Percentiles rank a stretch among this genome's conserved stretches.
phyloP scores from a whole-genome alignment of 2,329 filamentous ascomycete genomes.

The Pestalotiopsis sp. region DNA sequence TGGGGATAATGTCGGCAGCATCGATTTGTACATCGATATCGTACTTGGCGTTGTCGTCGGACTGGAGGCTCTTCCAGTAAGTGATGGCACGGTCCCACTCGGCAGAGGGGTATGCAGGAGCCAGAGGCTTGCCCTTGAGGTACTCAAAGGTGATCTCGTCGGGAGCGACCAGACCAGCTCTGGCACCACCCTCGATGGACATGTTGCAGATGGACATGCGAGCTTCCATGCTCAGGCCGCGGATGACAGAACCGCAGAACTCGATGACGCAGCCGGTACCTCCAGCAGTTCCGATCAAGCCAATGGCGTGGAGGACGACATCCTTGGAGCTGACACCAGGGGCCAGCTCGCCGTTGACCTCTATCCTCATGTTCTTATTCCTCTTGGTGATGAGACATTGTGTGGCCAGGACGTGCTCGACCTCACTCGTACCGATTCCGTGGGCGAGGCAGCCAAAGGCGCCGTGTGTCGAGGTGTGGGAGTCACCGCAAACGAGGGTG shows the following conservation, averaged over 20 bases:
- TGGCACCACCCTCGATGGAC: slow-evolving; percentile 94
- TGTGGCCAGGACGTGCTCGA: slow-evolving; percentile 96
- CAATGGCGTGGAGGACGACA: slow-evolving; percentile 89
- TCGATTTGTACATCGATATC: slow-evolving; percentile 90
- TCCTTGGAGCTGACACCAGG: slow-evolving; percentile 97
- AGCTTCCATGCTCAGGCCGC: slow-evolving; percentile 89
- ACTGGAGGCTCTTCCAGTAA: slow-evolving; percentile 87
- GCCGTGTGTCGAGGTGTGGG: slow-evolving; percentile 96
- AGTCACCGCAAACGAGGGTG: slow-evolving; percentile 96
- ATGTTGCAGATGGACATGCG: slow-evolving; percentile 99
- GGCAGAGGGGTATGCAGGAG: slow-evolving; percentile 79
- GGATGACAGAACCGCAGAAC: slow-evolving; percentile 94
- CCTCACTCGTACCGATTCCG: slow-evolving; percentile 96
- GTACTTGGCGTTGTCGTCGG: slow-evolving; percentile 86
- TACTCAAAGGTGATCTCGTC: slow-evolving; percentile 95
- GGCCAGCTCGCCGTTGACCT: slow-evolving; percentile 87
- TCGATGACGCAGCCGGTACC: slow-evolving; percentile 95
- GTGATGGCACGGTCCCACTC: slow-evolving; percentile 88
- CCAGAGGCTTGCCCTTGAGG: slow-evolving; percentile 86
- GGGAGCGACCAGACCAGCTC: slow-evolving; percentile 95
- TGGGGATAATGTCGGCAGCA: slow-evolving; percentile 89
- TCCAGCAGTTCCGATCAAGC: slow-evolving; percentile 90
- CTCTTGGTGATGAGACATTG: slow-evolving; percentile 93
- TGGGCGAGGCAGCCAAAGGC: slow-evolving; percentile 94
- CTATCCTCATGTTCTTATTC: slow-evolving; percentile 98